Evolutionary conservation across 1,284 basidiomycete species (phyloP).

Genomic region (Leccinum insigne): DNA sequence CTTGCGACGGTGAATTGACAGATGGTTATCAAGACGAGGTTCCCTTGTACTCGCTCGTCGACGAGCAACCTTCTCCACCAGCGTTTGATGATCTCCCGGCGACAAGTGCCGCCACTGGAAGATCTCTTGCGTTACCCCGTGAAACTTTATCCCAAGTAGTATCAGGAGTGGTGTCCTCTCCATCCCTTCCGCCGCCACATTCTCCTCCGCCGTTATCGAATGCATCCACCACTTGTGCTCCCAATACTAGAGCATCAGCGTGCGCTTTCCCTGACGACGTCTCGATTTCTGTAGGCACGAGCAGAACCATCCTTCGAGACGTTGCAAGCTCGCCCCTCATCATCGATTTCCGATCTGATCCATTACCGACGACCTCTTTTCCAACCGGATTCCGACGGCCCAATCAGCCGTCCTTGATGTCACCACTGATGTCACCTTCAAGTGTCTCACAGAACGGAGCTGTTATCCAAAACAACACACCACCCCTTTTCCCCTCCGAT

Average conservation of each 20-base stretch:
- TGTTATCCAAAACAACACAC: background rate
- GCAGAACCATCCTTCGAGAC: background rate
- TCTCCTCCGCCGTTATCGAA: background rate
- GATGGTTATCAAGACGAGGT: slow-evolving; percentile 17
- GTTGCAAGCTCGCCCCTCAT: background rate
- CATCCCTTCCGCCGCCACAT: background rate
- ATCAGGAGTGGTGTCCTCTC: background rate
- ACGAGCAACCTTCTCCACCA: slow-evolving; percentile 28
- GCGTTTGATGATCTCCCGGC: slow-evolving; percentile 24
- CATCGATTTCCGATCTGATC: background rate
- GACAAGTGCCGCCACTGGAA: background rate
- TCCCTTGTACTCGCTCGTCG: slow-evolving; percentile 26
- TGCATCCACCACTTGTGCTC: background rate
- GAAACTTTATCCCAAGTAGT: background rate
- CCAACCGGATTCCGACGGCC: background rate
- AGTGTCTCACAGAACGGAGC: background rate
- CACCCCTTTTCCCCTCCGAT: background rate
- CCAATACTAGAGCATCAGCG: background rate
- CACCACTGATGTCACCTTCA: background rate
- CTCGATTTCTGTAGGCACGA: background rate
- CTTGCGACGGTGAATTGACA: background rate
- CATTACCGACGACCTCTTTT: background rate
- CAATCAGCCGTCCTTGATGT: background rate
- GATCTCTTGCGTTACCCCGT: background rate
- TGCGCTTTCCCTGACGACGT: background rate